Evolutionary conservation across 2,329 filamentous ascomycete species (phyloP).

Genomic region (Phoma herbarum): DNA sequence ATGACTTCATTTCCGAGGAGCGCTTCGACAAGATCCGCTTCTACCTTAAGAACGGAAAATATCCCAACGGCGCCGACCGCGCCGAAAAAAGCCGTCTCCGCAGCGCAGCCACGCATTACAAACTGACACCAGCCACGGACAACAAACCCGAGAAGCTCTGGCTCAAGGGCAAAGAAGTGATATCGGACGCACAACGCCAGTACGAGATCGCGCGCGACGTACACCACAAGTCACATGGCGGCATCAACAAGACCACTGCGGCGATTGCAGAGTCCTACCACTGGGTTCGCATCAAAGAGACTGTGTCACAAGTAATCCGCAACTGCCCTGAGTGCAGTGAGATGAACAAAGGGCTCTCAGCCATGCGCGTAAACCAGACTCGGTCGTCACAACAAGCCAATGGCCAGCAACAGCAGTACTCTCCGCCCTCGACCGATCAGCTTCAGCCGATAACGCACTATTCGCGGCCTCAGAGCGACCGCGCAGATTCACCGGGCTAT

Average conservation of each 20-base stretch:
- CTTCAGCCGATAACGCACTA: constrained; percentile 7
- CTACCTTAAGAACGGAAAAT: constrained; percentile 93
- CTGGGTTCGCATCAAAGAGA: constrained; percentile 98
- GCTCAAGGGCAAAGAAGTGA: constrained; percentile 97
- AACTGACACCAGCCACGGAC: constrained; percentile 67
- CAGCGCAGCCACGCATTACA: constrained; percentile 94
- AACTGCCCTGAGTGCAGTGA: constrained; percentile 93
- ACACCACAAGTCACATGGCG: constrained; percentile 80
- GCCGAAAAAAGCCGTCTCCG: constrained; percentile 95
- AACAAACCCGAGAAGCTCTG: constrained; percentile 71
- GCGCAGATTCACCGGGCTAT: constrained; percentile 37
- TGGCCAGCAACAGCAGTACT: constrained; percentile 15
- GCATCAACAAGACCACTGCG: constrained; percentile 98
- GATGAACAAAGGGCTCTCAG: constrained; percentile 49
- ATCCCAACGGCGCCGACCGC: constrained; percentile 90
- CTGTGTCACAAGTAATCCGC: constrained; percentile 91
- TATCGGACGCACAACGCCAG: constrained; percentile 87
- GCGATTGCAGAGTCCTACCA: constrained; percentile 93
- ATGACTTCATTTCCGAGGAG: constrained; percentile 90
- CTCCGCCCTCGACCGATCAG: constrained; percentile 7
- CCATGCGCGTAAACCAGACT: constrained; percentile 36
- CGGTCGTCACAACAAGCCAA: constrained; percentile 22
- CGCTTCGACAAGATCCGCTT: constrained; percentile 98
- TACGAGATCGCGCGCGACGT: constrained; percentile 85
- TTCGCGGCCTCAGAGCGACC: constrained; percentile 6